Evolutionary conservation across 768 basidiomycete species (phyloP), one percentile per base, ranked within the genome.

Genomic region (Tricholoma furcatifolium): DNA sequence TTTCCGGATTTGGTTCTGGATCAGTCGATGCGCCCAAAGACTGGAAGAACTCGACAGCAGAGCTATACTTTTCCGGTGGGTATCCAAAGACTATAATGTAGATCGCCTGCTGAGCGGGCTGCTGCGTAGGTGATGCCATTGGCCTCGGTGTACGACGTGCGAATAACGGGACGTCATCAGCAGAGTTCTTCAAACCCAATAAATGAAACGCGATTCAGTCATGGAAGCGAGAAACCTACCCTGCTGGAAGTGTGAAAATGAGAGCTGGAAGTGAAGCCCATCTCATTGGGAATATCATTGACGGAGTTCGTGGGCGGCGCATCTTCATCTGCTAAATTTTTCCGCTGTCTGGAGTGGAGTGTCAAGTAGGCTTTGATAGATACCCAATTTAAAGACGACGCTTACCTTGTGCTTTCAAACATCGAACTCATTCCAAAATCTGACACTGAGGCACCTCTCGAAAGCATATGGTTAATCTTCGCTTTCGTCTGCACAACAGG

Each of bases 71-170:
- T 67, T 93, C 88, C 30, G 82, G 74, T 5, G 93, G 91, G 65
- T 93, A 95, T n/a, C 93, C 93, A 55, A 92, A 95, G 47, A 95
- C 83, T 62, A 93, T 75, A 32, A 95, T 75, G 61, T 86, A 87
- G 24, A 80, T 49, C 2, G 53, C 65, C 2, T 79, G 74, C 23
- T 81, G 77, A 10, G 69, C 44, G 5, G 72, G 54, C 38, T 66
- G 42, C 12, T 55, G 51, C 20, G 50, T 54, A n/a, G 69, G 53
- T 43, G 66, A 39, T 27, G 71, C 50, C 35, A 62, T 65, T 54
- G 53, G 54, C 27, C 55, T 73, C 56, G 56, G 63, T 20, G 65
- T 66, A 34, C 70, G 72, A 8, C 71, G 72, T 15, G 68, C 64
- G 49, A 74, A 70, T 2, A 76, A 63, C 14, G 77, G 75, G 7